Conservation (phyloP, 805 yeast species). For the Kodamaea nitidulidarum region DNA sequence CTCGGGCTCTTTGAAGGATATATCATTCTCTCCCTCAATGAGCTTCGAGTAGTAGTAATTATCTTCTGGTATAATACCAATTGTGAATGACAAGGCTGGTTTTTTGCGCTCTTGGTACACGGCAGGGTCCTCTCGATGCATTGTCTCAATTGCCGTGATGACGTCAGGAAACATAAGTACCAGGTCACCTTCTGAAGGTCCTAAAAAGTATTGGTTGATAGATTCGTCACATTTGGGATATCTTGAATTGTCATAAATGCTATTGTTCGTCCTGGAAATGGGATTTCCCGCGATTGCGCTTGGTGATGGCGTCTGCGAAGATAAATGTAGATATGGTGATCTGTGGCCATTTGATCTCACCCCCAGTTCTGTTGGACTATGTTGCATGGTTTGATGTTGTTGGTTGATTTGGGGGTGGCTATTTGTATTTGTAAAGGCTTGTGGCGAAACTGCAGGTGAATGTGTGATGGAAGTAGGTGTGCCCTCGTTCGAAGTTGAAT, state of each 20-base stretch:
- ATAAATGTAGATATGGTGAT: slow-evolving; percentile 5
- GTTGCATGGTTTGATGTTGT: slow-evolving; percentile 8
- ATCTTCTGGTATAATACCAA: slow-evolving; percentile 42
- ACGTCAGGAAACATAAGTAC: slow-evolving; percentile 57
- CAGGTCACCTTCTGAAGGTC: slow-evolving; percentile 43
- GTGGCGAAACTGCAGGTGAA: slow-evolving; percentile 39
- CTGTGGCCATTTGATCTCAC: background rate
- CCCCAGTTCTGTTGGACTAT: background rate
- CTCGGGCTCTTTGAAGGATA: slow-evolving; percentile 53
- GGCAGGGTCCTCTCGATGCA: slow-evolving; percentile 39
- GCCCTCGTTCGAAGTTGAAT: slow-evolving; percentile 32
- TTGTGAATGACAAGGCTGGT: slow-evolving; percentile 44
- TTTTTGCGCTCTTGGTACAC: slow-evolving; percentile 31
- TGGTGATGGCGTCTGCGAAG: slow-evolving; percentile 17
- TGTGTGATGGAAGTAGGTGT: slow-evolving; percentile 33
- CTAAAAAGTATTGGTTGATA: slow-evolving; percentile 67
- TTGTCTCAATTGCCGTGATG: slow-evolving; percentile 39
- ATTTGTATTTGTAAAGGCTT: slow-evolving; percentile 10
- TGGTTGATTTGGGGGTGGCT: slow-evolving; percentile 11
- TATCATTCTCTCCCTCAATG: slow-evolving; percentile 12
- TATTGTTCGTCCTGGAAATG: background rate
- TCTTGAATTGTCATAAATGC: slow-evolving; percentile 16
- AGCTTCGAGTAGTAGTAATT: slow-evolving; percentile 20
- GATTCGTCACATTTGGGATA: slow-evolving; percentile 50
- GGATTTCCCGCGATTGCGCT: slow-evolving; percentile 1